Evolutionary conservation across 1,139 yeast genomes (phyloP), one percentile per base, ranked within the genome.

Genomic region (Yamadazyma jaroonii): DNA sequence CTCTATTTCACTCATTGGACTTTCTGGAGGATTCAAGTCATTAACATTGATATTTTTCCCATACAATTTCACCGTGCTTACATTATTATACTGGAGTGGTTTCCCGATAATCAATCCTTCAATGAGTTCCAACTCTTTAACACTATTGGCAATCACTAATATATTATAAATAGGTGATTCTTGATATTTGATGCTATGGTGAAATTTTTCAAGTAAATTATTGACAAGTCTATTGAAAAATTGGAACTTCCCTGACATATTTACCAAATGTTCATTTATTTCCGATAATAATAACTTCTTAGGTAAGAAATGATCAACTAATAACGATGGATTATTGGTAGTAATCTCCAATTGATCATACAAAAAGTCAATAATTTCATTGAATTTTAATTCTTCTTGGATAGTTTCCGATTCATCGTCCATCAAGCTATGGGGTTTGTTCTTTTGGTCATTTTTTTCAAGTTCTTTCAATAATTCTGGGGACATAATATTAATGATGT

Each of bases 281-380:
- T 82, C 86, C 78, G 78, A 74, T 29, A 82, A 59, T 13, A 84
- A 54, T 41, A 84, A 61, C 41, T 81, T 80, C 44, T 80, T 77
- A 9, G 92, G 88, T 53, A 84, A 79, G 49, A 79, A 84, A 54
- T 84, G 92, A 49, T 83, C 86, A 25, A 84, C 89, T 29, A 84
- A 54, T 31, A 84, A 60, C 28, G 83, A 78, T 1, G 90, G 88
- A 54, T 84, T 89, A 48, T 74, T 77, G 3, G 73, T 65, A 0
- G 81, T 62, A 13, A 72, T 67, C 24, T 65, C 54, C 8, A 81
- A 54, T 48, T 77, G 81, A 9, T 74, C 72, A 36, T 70, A 67
- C 21, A 84, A 62, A 30, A 80, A 52, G 14, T 42, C 45, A 13
- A 46, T 35, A 26, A 46, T 42, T 17, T 46, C 50, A 12, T 38